Evolutionary conservation across 495 filamentous ascomycete species (phyloP), one percentile per base, ranked within the genome.

Genomic region (Aspergillus affinis): DNA sequence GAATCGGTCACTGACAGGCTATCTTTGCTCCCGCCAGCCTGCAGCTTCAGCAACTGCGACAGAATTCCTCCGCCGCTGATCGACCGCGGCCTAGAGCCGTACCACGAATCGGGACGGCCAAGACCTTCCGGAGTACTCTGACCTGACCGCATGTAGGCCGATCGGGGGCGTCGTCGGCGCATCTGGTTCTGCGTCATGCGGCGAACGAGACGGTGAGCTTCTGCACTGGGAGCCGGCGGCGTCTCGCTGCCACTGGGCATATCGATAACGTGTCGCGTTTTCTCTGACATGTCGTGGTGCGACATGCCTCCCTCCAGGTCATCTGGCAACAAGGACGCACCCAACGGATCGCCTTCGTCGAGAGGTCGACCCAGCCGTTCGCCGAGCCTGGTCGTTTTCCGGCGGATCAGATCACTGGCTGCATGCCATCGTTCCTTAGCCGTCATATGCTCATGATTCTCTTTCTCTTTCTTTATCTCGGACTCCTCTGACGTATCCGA

Each of bases 161-260:
- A 62, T 6, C 63, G 67, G 9, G 72, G 72, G 41, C 69, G 70
- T 29, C 73, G 74, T 48, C 68, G 74, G 30, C 69, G 68, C 52
- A 67, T 66, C 44, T 72, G 66, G 23, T 51, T 59, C 65, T 68
- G 65, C 48, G 73, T 76, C 60, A 76, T 71, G n/a, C 65, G 71
- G 54, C 75, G 77, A 32, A 80, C 75, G 4, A 77, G 70, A 36
- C 75, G 75, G 65, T 80, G 75, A 4, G 75, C 77, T 59, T 78
- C 77, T 0, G 75, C 67, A 46, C 71, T 74, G 8, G 74, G 65
- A 2, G 70, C 58, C 4, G 70, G 63, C 49, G 70, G 62, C 15
- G 66, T 45, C n/a, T 70, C 64, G 9, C 70, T 67, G 0, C 26
- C 49, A 10, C 60, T 19, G 6, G 49, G 54, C 18, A 56, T 61